Conservation (phyloP, 768 basidiomycete genomes). For the Candolleomyces efflorescens region DNA sequence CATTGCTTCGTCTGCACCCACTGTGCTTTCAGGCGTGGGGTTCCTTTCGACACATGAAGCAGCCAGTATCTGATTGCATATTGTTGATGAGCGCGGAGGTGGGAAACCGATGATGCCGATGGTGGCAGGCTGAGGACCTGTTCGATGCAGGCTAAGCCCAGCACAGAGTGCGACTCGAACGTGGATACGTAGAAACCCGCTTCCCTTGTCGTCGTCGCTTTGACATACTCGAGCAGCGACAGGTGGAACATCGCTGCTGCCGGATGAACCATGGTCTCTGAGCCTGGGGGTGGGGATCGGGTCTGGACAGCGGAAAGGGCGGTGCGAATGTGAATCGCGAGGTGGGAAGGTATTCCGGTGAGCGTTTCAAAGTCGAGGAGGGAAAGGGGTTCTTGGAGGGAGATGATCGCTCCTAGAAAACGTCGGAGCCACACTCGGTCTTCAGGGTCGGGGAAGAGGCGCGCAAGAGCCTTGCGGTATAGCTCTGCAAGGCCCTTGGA, state of each 20-base stretch:
- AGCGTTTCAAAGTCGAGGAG: background rate
- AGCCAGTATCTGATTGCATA: background rate
- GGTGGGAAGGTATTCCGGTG: background rate
- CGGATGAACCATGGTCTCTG: background rate
- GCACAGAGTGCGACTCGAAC: background rate
- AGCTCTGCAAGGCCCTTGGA: background rate
- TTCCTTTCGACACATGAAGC: background rate
- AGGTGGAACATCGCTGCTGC: background rate
- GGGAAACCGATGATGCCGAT: background rate
- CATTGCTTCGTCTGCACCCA: too few relatives aligned
- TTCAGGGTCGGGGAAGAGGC: background rate
- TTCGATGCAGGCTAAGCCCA: background rate
- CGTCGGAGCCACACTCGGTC: background rate
- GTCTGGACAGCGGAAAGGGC: background rate
- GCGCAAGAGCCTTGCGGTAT: background rate
- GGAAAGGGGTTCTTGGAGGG: background rate
- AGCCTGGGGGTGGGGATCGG: background rate
- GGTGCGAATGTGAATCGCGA: background rate
- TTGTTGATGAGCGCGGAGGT: background rate
- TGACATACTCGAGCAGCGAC: background rate
- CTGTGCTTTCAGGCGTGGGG: too few relatives aligned
- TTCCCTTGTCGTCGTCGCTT: background rate
- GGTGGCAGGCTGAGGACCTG: background rate
- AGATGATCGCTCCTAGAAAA: background rate
- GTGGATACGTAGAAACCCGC: background rate